phyloP scores from a whole-genome alignment of 1,284 basidiomycete species.

The Entoloma clypeatum region DNA sequence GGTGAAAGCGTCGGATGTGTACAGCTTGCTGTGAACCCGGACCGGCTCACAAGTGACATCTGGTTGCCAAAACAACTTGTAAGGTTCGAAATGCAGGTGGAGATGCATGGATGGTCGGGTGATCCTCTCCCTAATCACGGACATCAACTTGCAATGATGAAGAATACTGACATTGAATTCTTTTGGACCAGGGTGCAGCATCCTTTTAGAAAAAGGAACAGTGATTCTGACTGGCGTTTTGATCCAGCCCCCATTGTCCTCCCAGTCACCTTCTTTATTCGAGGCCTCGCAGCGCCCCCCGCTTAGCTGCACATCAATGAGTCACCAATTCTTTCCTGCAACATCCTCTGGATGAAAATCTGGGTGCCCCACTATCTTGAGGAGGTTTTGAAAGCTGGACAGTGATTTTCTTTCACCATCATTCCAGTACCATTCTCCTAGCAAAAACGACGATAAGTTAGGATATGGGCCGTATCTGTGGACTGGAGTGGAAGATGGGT shows the following conservation, averaged over 20 bases:
- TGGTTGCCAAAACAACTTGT: conserved; percentile 7
- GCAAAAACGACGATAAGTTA: too few relatives aligned
- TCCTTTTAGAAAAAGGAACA: conserved; percentile 13
- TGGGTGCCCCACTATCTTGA: too few relatives aligned
- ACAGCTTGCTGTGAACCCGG: conserved; percentile 7
- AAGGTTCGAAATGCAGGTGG: conserved; percentile 6
- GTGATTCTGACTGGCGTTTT: conserved; percentile 5
- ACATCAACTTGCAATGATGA: conserved; percentile 4
- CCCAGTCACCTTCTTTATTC: conserved; percentile 8
- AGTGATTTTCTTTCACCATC: too few relatives aligned
- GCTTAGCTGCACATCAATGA: too few relatives aligned
- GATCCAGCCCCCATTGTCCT: conserved; percentile 3
- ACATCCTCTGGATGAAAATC: too few relatives aligned
- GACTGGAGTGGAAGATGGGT: too few relatives aligned
- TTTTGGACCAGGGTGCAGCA: neutral
- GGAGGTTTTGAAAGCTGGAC: too few relatives aligned
- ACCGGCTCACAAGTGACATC: neutral
- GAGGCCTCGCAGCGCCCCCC: too few relatives aligned
- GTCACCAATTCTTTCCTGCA: too few relatives aligned
- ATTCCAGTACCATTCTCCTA: too few relatives aligned
- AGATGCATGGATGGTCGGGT: neutral
- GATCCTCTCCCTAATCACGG: conserved; percentile 7
- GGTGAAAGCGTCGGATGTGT: conserved; percentile 11
- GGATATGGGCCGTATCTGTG: too few relatives aligned
- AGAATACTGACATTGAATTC: neutral